Percentiles rank a stretch among this genome's conserved stretches.
Conservation (phyloP, 2,329 filamentous ascomycete genomes). For the Amauroascus niger region DNA sequence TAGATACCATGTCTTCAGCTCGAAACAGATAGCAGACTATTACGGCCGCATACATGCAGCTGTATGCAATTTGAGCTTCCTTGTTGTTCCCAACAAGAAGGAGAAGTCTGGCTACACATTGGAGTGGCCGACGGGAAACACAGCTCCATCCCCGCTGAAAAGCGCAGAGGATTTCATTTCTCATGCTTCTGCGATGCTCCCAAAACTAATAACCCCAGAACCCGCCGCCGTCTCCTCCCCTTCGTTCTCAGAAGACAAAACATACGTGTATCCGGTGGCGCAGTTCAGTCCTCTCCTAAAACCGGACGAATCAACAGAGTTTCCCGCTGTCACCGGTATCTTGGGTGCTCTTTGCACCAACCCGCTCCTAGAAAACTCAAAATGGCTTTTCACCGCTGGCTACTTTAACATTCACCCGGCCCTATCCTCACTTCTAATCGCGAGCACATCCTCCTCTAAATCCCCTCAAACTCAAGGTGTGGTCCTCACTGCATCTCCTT, state of each 20-base stretch:
- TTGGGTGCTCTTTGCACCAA: constrained; percentile 57
- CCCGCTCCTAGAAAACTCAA: constrained; percentile 53
- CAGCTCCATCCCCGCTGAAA: constrained; percentile 63
- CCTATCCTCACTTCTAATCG: constrained; percentile 68
- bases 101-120: constrained; percentile 43
- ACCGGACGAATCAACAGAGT: constrained; percentile 76
- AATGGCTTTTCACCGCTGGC: constrained; percentile 93
- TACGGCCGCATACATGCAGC: constrained; percentile 68
- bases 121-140: constrained; percentile 66
- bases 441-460: constrained; percentile 45
- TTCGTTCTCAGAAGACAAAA: constrained; percentile 45
- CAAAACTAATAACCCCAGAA: constrained; percentile 52
- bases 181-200: constrained; percentile 57
- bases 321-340: constrained; percentile 67
- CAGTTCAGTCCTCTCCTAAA: constrained; percentile 79
- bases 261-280: constrained; percentile 72
- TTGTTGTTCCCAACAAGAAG: constrained; percentile 51
- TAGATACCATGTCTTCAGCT: constrained; percentile 83
- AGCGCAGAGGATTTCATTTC: constrained; percentile 60
- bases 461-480: constrained; percentile 50
- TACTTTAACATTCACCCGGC: constrained; percentile 95
- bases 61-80: constrained; percentile 71
- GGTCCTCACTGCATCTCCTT: constrained; percentile 83
- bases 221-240: constrained; percentile 26
- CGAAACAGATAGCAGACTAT: constrained; percentile 67